Conservation (phyloP, 495 filamentous ascomycete genomes). For the Daldinia decipiens region DNA sequence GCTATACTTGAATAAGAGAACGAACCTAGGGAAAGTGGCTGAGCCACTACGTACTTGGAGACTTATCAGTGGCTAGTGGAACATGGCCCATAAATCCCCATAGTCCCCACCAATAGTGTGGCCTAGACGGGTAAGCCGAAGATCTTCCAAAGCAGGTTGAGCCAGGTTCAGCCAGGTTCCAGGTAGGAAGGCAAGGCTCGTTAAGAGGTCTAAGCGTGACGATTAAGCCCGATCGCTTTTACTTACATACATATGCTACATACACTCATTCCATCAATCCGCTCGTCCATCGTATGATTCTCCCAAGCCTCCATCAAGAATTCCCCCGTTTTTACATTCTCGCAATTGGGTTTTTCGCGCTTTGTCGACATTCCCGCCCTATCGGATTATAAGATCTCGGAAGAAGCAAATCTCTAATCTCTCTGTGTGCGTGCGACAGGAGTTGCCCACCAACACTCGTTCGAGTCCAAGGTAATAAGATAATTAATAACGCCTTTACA, state of each 20-base stretch:
- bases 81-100: slow-evolving; percentile 13
- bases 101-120: slow-evolving; percentile 18
- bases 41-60: background rate
- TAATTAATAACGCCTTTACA: slow-evolving; percentile 5
- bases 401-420: slow-evolving; percentile 38
- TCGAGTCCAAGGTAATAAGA: slow-evolving; percentile 8
- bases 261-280: slow-evolving; percentile 14
- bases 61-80: slow-evolving; percentile 31
- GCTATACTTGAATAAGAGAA: slow-evolving; percentile 10
- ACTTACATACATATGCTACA: slow-evolving; percentile 1
- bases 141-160: slow-evolving; percentile 21
- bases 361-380: slow-evolving; percentile 30
- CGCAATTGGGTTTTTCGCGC: slow-evolving; percentile 34
- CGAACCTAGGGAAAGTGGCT: slow-evolving; percentile 24
- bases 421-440: slow-evolving; percentile 30
- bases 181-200: slow-evolving; percentile 1
- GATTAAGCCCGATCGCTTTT: slow-evolving; percentile 44
- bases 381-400: slow-evolving; percentile 43
- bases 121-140: slow-evolving; percentile 27
- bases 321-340: slow-evolving; percentile 32
- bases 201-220: slow-evolving; percentile 21
- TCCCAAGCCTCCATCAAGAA: slow-evolving; percentile 34
- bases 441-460: slow-evolving; percentile 12
- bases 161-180: slow-evolving; percentile 1
- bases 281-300: slow-evolving; percentile 34